Conservation (phyloP, 169 alveolate genomes). For the Cryptosporidium muris region DNA sequence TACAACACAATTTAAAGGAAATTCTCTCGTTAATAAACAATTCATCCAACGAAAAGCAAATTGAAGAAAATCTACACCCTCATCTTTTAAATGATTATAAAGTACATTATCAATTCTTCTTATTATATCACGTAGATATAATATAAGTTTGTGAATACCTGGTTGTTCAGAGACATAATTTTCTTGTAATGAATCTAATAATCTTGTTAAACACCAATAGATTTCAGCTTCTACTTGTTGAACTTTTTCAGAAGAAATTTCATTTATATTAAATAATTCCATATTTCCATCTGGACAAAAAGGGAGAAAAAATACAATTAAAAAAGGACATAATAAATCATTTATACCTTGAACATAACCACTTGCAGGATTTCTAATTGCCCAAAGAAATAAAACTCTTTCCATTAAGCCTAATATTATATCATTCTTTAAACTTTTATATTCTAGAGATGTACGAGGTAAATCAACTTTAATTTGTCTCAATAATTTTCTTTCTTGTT, state of each 20-base stretch:
- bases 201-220: conserved; percentile 89
- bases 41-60: conserved; percentile 90
- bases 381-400: conserved; percentile 89
- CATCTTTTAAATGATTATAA: conserved; percentile 82
- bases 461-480: conserved; percentile 88
- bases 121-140: conserved; percentile 87
- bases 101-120: conserved; percentile 87
- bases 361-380: conserved; percentile 92
- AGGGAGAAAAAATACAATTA: conserved; percentile 77
- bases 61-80: conserved; percentile 78
- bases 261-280: conserved; percentile 50
- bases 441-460: conserved; percentile 88
- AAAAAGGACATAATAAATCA: conserved; percentile 87
- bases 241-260: conserved; percentile 76
- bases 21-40: conserved; percentile 63
- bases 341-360: conserved; percentile 95
- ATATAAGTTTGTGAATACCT: conserved; percentile 89
- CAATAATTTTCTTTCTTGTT: conserved; percentile 74
- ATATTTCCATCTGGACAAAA: conserved; percentile 60
- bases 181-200: conserved; percentile 89
- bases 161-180: conserved; percentile 93
- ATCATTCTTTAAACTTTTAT: conserved; percentile 80
- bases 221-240: conserved; percentile 89
- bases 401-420: conserved; percentile 86
- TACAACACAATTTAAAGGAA: conserved; percentile 70